Evolutionary conservation across 495 filamentous ascomycete genomes (phyloP).

Genomic region (Podospora comata): DNA sequence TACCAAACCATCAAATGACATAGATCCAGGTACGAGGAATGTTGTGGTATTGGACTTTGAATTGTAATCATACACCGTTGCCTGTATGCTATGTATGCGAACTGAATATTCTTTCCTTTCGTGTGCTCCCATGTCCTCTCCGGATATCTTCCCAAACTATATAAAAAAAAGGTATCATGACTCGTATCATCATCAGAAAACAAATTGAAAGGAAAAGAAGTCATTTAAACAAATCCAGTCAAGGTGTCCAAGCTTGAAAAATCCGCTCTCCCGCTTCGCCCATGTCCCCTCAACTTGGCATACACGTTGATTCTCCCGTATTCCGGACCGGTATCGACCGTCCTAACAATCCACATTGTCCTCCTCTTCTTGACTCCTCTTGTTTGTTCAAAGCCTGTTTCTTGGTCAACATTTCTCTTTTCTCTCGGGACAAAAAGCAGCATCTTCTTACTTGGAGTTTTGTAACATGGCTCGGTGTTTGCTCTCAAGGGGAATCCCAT

Average conservation of each 20-base stretch:
- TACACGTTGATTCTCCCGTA: slow-evolving; percentile 25
- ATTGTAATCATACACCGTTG: background rate
- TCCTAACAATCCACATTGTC: slow-evolving; percentile 32
- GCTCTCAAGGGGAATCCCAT: background rate
- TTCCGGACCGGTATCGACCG: slow-evolving; percentile 25
- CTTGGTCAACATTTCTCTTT: background rate
- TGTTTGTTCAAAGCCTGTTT: background rate
- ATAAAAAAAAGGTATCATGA: background rate
- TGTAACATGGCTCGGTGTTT: background rate
- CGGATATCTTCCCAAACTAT: background rate
- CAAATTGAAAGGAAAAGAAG: background rate
- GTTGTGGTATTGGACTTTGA: slow-evolving; percentile 40
- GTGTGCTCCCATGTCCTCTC: background rate
- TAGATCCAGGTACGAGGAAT: slow-evolving; percentile 14
- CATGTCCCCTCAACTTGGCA: slow-evolving; percentile 20
- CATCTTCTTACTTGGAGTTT: slow-evolving; percentile 5
- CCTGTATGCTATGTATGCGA: background rate
- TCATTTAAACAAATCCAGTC: background rate
- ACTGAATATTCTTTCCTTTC: background rate
- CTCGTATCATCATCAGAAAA: slow-evolving; percentile 1
- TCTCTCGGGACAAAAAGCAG: background rate
- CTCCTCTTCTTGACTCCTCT: slow-evolving; percentile 15
- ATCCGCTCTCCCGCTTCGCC: background rate
- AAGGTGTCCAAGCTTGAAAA: slow-evolving; percentile 7
- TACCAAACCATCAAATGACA: background rate